Conservation (phyloP, 495 filamentous ascomycete genomes). For the Aspergillus haitiensis region DNA sequence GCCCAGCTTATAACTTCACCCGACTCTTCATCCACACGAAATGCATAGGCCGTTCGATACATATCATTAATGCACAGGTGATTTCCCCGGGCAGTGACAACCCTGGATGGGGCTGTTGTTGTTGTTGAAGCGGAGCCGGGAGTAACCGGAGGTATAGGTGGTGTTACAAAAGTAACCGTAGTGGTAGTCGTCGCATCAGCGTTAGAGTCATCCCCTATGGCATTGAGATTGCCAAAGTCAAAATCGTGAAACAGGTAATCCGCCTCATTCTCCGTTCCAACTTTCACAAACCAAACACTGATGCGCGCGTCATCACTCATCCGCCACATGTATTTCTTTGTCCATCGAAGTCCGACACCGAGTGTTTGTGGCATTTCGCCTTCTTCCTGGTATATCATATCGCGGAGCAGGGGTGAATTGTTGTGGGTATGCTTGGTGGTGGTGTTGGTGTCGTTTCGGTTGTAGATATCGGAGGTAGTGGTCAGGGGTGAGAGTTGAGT, state of each 20-base stretch:
- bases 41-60: constrained; percentile 51
- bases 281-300: constrained; percentile 52
- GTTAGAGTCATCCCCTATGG: neutral
- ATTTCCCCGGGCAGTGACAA: constrained; percentile 42
- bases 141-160: constrained; percentile 29
- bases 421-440: neutral
- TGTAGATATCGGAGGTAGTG: neutral
- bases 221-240: constrained; percentile 26
- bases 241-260: constrained; percentile 52
- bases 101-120: constrained; percentile 23
- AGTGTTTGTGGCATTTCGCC: constrained; percentile 39
- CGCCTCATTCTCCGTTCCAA: constrained; percentile 36
- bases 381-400: constrained; percentile 49
- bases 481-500: constrained; percentile 25
- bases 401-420: constrained; percentile 10
- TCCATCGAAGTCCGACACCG: constrained; percentile 38
- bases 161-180: constrained; percentile 24
- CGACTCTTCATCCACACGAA: constrained; percentile 36
- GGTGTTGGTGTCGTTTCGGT: neutral
- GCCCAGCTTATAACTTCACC: constrained; percentile 48
- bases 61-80: constrained; percentile 52
- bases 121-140: neutral
- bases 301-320: constrained; percentile 32
- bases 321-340: constrained; percentile 52
- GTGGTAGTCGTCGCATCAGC: too few species aligned